These are phyloP conservation scores for Gastrolobium villosum DNA, from an alignment of 306 rosid species.

Conservation along the genomic window DNA sequence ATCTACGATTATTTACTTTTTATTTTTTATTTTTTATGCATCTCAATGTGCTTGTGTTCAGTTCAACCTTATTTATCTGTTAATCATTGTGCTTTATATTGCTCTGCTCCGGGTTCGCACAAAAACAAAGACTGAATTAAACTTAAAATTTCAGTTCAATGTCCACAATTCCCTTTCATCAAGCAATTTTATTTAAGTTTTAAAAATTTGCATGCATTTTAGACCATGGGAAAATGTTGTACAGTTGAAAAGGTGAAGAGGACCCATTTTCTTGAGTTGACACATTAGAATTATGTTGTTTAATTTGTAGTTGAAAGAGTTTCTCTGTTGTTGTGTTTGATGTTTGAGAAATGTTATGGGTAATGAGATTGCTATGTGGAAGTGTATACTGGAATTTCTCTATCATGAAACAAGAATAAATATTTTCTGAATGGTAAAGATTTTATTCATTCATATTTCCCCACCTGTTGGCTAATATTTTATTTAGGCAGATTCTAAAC, in stretches of 20 bases:
- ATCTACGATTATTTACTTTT: not conserved
- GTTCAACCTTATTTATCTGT: conserved; percentile 19
- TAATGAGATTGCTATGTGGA: not conserved
- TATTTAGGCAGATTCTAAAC: not conserved
- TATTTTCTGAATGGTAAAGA: not conserved
- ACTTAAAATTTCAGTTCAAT: not conserved
- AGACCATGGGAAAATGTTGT: not conserved
- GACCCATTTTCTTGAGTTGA: conserved; percentile 9
- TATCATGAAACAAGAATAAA: not conserved
- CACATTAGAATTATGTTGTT: not conserved
- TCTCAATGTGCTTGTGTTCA: conserved; percentile 1
- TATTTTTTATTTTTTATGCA: not conserved
- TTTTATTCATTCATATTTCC: not conserved
- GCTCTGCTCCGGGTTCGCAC: conserved; percentile 17
- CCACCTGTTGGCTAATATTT: not conserved
- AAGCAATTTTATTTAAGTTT: not conserved
- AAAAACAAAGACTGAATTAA: not conserved
- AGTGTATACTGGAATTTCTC: conserved; percentile 9
- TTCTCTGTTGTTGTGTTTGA: not conserved
- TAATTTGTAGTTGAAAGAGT: not conserved
- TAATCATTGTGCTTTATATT: conserved; percentile 12
- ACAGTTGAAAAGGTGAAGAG: not conserved
- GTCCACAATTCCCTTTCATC: conserved; percentile 8
- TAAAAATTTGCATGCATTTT: not conserved
- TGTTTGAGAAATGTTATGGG: conserved; percentile 20